These are phyloP conservation scores for Aspergillus vadensis DNA, from an alignment of 2,329 filamentous ascomycete species.

Conservation along the genomic window DNA sequence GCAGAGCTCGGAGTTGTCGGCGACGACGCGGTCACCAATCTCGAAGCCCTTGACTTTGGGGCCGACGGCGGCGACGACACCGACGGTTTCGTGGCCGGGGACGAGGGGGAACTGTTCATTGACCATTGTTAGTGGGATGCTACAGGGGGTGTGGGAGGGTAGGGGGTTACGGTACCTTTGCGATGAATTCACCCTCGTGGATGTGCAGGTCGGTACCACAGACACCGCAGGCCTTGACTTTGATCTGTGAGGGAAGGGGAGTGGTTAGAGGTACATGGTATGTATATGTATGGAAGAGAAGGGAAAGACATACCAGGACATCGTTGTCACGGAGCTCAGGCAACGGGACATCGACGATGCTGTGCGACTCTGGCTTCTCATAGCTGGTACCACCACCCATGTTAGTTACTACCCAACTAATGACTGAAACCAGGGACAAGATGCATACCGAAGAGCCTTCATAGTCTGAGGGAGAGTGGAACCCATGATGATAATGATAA, in stretches of 20 bases:
- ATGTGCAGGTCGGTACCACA: conserved; percentile 58
- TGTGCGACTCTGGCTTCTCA: conserved; percentile 63
- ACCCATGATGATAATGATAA: conserved; percentile 32
- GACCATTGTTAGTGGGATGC: neutral
- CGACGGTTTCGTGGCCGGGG: conserved; percentile 69
- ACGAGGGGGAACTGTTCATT: conserved; percentile 70
- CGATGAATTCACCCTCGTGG: conserved; percentile 68
- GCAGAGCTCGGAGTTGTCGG: conserved; percentile 61
- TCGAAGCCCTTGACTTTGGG: conserved; percentile 62
- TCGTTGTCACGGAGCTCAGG: conserved; percentile 62
- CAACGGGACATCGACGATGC: conserved; percentile 63
- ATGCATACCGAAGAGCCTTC: conserved; percentile 63
- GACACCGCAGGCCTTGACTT: conserved; percentile 68
- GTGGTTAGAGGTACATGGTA: neutral
- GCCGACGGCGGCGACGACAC: conserved; percentile 62
- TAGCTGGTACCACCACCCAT: conserved; percentile 50
- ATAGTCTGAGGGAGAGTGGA: conserved; percentile 54
- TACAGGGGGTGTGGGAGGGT: neutral
- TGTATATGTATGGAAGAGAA: neutral
- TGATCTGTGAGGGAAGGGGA: conserved; percentile 45
- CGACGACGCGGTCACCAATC: conserved; percentile 65
- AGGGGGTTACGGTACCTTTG: conserved; percentile 44
- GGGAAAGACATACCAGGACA: conserved; percentile 50
- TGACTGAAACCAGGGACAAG: neutral
- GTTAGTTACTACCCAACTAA: neutral